Conservation (phyloP, 1,139 yeast genomes). For the Geotrichum reessii region DNA sequence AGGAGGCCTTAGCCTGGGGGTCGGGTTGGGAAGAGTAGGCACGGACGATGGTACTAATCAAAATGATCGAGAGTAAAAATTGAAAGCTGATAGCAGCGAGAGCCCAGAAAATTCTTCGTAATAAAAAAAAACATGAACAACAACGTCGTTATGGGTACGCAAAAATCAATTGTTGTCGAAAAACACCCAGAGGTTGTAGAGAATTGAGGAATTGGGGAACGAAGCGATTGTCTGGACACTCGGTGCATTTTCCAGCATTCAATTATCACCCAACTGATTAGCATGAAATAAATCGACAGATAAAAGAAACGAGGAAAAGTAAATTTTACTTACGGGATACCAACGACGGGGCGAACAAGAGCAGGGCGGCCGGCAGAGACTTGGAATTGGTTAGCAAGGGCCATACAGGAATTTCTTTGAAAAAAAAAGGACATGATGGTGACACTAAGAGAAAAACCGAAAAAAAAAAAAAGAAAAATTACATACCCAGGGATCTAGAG, state of each 20-base stretch:
- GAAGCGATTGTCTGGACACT: neutral
- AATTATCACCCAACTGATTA: neutral
- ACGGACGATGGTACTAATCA: slow-evolving; percentile 23
- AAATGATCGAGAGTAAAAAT: slow-evolving; percentile 1
- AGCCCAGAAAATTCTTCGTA: neutral
- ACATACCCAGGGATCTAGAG: slow-evolving; percentile 27
- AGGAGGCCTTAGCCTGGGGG: slow-evolving; percentile 86
- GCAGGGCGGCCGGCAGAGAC: slow-evolving; percentile 19
- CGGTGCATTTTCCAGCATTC: neutral
- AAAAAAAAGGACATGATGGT: neutral
- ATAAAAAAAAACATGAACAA: neutral
- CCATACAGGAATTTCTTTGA: neutral
- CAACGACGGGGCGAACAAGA: slow-evolving; percentile 25
- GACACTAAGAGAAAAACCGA: neutral
- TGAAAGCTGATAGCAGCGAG: neutral
- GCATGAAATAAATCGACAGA: neutral
- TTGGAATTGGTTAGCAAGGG: slow-evolving; percentile 1
- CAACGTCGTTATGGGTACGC: neutral
- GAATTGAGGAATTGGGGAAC: neutral
- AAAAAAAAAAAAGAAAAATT: neutral
- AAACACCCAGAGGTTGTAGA: neutral
- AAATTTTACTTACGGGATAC: slow-evolving; percentile 20
- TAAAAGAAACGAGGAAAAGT: neutral
- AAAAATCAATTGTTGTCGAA: neutral
- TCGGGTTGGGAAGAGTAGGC: slow-evolving; percentile 46